These are phyloP conservation scores for Lycium ferocissimum DNA, from an alignment of 257 asterid genomes.

Conservation along the genomic window DNA sequence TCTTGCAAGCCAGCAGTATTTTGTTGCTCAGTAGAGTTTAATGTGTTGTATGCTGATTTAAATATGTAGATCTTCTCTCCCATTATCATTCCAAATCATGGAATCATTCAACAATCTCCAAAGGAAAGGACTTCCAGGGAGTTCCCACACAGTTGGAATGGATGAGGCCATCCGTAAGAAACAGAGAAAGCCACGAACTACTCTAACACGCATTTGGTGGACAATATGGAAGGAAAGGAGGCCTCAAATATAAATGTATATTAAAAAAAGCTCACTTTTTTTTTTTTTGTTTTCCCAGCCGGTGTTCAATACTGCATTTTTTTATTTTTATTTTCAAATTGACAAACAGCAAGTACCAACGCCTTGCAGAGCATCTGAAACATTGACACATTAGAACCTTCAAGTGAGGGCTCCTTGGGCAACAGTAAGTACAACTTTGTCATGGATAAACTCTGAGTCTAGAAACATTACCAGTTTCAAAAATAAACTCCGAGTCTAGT, in stretches of 20 bases:
- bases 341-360: constrained; percentile 63
- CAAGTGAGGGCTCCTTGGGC: constrained; percentile 62
- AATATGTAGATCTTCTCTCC: neutral
- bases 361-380: constrained; percentile 73
- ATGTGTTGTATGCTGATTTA: neutral
- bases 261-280: neutral
- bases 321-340: too few species aligned
- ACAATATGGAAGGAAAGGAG: neutral
- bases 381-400: constrained; percentile 64
- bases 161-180: neutral
- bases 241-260: neutral
- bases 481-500: constrained; percentile 68
- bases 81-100: neutral
- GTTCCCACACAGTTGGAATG: constrained; percentile 3
- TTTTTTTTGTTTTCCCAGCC: too few species aligned
- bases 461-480: constrained; percentile 11
- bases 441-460: constrained; percentile 68
- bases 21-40: neutral
- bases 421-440: constrained; percentile 71
- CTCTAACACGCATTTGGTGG: neutral
- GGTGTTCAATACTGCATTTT: too few species aligned
- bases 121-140: neutral
- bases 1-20: neutral
- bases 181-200: neutral
- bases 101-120: neutral